A percentile compares a stretch with the other conserved stretches of the same genome.
phyloP scores from a whole-genome alignment of 495 filamentous ascomycete genomes.

The Beverwykella pulmonaria region DNA sequence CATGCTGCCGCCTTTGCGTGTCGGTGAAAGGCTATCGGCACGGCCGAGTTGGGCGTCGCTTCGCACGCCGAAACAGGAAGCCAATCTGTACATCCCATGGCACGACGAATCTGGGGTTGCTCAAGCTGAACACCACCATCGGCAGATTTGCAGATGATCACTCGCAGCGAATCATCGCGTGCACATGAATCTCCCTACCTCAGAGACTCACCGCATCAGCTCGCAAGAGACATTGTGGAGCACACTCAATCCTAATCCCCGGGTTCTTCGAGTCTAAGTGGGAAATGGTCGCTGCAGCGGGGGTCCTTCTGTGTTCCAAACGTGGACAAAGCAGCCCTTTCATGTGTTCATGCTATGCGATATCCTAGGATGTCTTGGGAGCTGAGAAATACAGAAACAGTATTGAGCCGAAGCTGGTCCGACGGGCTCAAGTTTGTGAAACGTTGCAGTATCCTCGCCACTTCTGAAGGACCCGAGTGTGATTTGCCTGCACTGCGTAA shows the following conservation, averaged over 20 bases:
- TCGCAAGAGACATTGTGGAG: not conserved
- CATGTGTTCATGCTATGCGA: not conserved
- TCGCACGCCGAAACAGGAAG: slow-evolving; percentile 10
- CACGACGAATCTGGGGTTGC: slow-evolving; percentile 17
- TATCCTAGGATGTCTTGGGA: not conserved
- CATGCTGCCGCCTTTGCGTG: slow-evolving; percentile 4
- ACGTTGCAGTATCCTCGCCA: not conserved
- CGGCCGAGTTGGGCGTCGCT: slow-evolving; percentile 5
- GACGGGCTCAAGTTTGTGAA: not conserved
- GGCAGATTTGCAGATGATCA: slow-evolving; percentile 5
- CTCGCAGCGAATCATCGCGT: slow-evolving; percentile 9
- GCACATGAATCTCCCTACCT: slow-evolving; percentile 1
- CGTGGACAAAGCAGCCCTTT: not conserved
- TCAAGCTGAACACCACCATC: slow-evolving; percentile 22
- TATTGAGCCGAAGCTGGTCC: not conserved
- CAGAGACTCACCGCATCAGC: slow-evolving; percentile 19
- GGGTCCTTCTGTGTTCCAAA: not conserved
- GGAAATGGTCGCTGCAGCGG: not conserved
- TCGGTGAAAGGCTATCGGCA: slow-evolving; percentile 15
- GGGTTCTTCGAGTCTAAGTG: not conserved
- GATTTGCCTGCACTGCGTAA: not conserved
- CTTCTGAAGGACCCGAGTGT: not conserved
- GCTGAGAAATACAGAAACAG: not conserved
- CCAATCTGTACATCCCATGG: not conserved
- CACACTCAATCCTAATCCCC: not conserved